These are phyloP conservation scores for Chaetoceros tenuissimus DNA, from an alignment of 108 stramenopile species.

Conservation along the genomic window DNA sequence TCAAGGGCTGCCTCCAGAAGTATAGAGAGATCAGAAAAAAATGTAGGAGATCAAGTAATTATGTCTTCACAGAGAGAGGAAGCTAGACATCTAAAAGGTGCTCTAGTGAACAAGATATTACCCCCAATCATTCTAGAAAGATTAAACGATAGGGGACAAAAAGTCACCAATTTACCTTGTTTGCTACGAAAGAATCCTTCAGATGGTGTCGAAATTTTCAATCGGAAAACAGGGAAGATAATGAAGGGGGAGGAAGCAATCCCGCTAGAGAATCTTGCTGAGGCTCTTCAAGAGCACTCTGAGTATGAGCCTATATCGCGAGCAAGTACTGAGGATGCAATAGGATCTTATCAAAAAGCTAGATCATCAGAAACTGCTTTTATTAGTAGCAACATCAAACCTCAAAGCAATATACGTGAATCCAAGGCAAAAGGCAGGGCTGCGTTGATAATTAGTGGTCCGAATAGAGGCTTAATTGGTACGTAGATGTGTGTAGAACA, in stretches of 20 bases:
- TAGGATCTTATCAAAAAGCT: background rate
- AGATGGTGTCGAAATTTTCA: slow-evolving; percentile 35
- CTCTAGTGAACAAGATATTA: too few relatives aligned
- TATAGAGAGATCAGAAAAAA: too few relatives aligned
- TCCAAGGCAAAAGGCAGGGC: background rate
- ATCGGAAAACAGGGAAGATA: slow-evolving; percentile 27
- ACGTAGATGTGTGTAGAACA: background rate
- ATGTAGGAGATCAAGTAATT: too few relatives aligned
- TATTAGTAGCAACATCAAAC: background rate
- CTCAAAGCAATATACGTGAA: background rate
- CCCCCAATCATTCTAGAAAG: too few relatives aligned
- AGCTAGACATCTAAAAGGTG: too few relatives aligned
- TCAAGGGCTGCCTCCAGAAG: too few relatives aligned
- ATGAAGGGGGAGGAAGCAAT: slow-evolving; percentile 28
- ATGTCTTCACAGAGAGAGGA: too few relatives aligned
- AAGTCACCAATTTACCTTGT: too few relatives aligned
- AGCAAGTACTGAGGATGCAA: background rate
- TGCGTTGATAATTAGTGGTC: slow-evolving; percentile 3
- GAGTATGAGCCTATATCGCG: slow-evolving; percentile 23
- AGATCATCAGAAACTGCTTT: background rate
- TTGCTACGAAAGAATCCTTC: background rate
- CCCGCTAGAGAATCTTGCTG: slow-evolving; percentile 13
- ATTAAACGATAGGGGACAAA: too few relatives aligned
- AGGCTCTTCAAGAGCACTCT: slow-evolving; percentile 21
- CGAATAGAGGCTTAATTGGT: background rate